phyloP scores from a whole-genome alignment of 2,329 filamentous ascomycete species.

The Penicillium verrucosum region DNA sequence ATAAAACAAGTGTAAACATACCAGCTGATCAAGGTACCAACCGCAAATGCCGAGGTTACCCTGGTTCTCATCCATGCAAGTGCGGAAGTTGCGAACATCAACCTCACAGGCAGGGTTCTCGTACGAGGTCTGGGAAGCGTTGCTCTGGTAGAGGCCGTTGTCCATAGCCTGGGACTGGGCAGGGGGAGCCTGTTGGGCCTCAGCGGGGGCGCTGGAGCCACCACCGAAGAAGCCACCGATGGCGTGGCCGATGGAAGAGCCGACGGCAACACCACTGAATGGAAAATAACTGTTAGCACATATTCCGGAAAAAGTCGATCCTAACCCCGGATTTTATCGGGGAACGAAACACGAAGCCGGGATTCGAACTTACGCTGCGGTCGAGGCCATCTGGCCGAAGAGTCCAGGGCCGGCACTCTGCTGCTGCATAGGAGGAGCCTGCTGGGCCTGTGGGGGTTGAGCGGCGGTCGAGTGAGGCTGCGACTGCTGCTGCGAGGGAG shows the following conservation, averaged over 20 bases:
- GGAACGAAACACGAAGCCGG: background rate
- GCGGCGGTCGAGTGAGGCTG: conserved; percentile 68
- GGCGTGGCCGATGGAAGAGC: conserved; percentile 91
- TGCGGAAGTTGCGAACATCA: conserved; percentile 81
- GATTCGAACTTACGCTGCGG: conserved; percentile 77
- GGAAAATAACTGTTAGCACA: conserved; percentile 23
- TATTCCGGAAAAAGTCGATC: background rate
- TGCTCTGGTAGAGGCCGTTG: conserved; percentile 45
- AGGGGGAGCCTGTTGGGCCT: conserved; percentile 51
- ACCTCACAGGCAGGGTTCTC: conserved; percentile 66
- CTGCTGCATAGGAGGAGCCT: conserved; percentile 49
- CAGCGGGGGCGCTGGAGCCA: conserved; percentile 56
- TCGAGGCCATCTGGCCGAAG: conserved; percentile 95
- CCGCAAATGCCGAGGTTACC: conserved; percentile 95
- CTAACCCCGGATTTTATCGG: conserved; percentile 12
- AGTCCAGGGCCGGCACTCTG: conserved; percentile 71
- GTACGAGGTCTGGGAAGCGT: conserved; percentile 49
- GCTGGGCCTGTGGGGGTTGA: conserved; percentile 43
- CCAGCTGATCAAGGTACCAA: conserved; percentile 96
- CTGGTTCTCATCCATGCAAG: conserved; percentile 92
- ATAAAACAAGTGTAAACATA: conserved; percentile 27
- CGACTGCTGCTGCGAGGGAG: conserved; percentile 59
- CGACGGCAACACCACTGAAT: conserved; percentile 87
- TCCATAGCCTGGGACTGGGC: conserved; percentile 54
- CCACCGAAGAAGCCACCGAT: conserved; percentile 88